Evolutionary conservation across 108 stramenopile species (phyloP), one percentile per base, ranked within the genome.

Genomic region (Pseudonitzschia pungens): DNA sequence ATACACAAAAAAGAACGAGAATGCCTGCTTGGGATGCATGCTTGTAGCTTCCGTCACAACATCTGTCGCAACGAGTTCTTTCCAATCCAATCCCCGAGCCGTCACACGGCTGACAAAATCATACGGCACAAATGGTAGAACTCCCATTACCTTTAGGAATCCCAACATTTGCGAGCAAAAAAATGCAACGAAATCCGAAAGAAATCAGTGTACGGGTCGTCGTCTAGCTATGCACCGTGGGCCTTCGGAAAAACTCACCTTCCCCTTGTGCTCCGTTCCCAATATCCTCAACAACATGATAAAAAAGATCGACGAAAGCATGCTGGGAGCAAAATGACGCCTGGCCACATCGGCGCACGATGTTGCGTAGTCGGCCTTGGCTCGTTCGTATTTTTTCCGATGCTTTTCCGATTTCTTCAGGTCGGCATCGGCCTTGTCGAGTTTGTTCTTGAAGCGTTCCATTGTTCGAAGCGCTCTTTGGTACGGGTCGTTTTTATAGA

Each of bases 61-160:
- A 58, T 81, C 70, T 40, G 75, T 68, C n/a, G 78, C 50, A 20
- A 59, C 67, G 22, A 71, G 21, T 22, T 51, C n/a, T 56, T 33
- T 64, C 72, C 72, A 76, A 11, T 83, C 81, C 44, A 94, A 63
- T 50, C 89, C 87, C 43, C 87, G 76, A 51, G 76, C 66, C n/a
- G 93, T 81, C 18, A 87, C 20, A 0, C 81, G 53, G 45, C 58
- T 48, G 11, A 94, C 16, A 21, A 90, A 57, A n/a, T 55, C 32
- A 58, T 77, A 88, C 5, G 93, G 93, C 16, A 77, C 64, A 79
- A 92, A 94, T 24, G 93, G 93, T 31, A 94, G 68, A 10, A 94
- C 55, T 51, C 83, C 92, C 18, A 78, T 68, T 2, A 78, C 60
- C 60, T 62, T 4, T 33, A 0, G 4, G 15, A n/a, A 62, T 11